These are phyloP conservation scores for Gilbertella persicaria DNA, from an alignment of 371 early-diverging fungal genomes.

Conservation along the genomic window DNA sequence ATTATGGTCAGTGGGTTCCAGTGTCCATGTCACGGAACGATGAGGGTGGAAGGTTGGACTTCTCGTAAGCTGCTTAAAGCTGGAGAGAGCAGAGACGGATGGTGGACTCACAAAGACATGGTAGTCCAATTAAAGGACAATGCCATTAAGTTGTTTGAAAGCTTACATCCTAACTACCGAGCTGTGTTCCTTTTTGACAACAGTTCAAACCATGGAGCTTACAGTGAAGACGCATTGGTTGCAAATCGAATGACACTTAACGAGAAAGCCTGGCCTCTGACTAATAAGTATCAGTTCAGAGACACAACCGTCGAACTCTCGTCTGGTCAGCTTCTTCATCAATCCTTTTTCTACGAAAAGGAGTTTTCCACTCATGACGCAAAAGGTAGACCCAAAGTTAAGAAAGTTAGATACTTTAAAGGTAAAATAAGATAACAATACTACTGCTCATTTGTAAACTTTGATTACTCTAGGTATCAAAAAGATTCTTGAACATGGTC, in stretches of 20 bases:
- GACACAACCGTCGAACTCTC: not conserved
- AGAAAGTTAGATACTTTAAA: not conserved
- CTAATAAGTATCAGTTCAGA: not conserved
- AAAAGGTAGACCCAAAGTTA: not conserved
- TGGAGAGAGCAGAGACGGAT: not conserved
- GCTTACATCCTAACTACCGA: conserved; percentile 1
- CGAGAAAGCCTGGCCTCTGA: not conserved
- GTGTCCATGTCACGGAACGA: conserved; percentile 4
- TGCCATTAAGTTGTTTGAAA: conserved; percentile 4
- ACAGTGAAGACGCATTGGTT: conserved; percentile 3
- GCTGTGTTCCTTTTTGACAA: conserved; percentile 11
- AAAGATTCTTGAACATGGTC: too few species aligned
- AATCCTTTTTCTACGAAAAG: not conserved
- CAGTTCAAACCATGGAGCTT: conserved; percentile 4
- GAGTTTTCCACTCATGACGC: not conserved
- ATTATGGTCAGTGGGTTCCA: conserved; percentile 1
- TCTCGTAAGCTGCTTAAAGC: not conserved
- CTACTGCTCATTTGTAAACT: too few species aligned
- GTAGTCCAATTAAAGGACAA: not conserved
- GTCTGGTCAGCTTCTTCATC: not conserved
- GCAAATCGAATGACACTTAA: conserved; percentile 7
- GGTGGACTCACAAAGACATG: not conserved
- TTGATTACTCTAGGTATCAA: too few species aligned
- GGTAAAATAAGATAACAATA: too few species aligned
- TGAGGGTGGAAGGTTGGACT: not conserved